These are phyloP conservation scores for Williopsis jadinii DNA, from an alignment of 1,139 yeast genomes.

Conservation along the genomic window DNA sequence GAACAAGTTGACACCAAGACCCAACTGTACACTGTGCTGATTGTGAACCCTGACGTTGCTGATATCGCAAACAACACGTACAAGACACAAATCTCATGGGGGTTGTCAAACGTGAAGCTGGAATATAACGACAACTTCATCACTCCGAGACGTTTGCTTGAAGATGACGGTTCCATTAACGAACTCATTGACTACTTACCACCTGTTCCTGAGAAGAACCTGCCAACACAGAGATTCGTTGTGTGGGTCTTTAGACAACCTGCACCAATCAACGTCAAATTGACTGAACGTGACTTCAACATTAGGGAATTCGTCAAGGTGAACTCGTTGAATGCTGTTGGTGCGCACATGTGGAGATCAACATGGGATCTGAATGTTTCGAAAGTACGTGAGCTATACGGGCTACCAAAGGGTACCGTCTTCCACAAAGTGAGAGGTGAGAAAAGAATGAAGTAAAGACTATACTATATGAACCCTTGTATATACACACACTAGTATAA, in stretches of 20 bases:
- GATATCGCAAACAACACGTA: slow-evolving; percentile 63
- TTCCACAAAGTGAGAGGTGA: slow-evolving; percentile 47
- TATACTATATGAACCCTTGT: background rate
- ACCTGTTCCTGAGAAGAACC: slow-evolving; percentile 85
- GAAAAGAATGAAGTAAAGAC: slow-evolving; percentile 8
- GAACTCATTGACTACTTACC: slow-evolving; percentile 66
- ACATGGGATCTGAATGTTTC: slow-evolving; percentile 73
- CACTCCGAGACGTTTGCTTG: slow-evolving; percentile 33
- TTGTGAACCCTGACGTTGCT: slow-evolving; percentile 92
- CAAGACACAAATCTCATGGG: slow-evolving; percentile 73
- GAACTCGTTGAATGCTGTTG: slow-evolving; percentile 61
- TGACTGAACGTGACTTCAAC: slow-evolving; percentile 44
- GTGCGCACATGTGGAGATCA: slow-evolving; percentile 92
- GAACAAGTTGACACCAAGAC: slow-evolving; percentile 37
- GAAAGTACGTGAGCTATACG: slow-evolving; percentile 60
- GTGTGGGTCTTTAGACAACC: slow-evolving; percentile 87
- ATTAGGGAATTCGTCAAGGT: slow-evolving; percentile 59
- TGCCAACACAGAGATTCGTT: slow-evolving; percentile 74
- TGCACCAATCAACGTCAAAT: slow-evolving; percentile 19
- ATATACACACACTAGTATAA: background rate
- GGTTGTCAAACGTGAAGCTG: slow-evolving; percentile 62
- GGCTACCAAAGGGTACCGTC: slow-evolving; percentile 68
- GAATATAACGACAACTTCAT: slow-evolving; percentile 53
- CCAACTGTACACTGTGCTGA: slow-evolving; percentile 61
- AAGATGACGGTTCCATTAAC: slow-evolving; percentile 19